These are phyloP conservation scores for Euphrasia arctica DNA, from an alignment of 305 asterid species.

Conservation along the genomic window DNA sequence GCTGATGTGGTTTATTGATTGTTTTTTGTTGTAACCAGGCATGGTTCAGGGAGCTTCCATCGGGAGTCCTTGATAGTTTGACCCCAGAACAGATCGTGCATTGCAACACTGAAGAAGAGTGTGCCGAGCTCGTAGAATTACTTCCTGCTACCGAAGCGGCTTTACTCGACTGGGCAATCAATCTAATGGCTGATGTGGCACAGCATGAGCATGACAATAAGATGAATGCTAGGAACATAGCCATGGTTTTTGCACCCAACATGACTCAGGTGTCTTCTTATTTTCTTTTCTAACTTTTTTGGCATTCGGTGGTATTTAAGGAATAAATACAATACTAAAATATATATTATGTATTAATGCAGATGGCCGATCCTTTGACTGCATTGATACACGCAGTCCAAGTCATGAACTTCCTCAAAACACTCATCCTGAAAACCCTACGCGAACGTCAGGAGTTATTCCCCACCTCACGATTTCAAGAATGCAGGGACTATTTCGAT, in stretches of 20 bases:
- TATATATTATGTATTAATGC: constrained; percentile 22
- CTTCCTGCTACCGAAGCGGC: constrained; percentile 72
- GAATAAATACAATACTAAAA: not conserved
- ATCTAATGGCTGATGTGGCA: constrained; percentile 79
- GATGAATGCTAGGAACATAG: constrained; percentile 83
- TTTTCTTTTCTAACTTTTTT: constrained; percentile 1
- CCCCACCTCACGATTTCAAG: constrained; percentile 17
- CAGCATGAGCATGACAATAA: constrained; percentile 56
- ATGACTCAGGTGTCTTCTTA: constrained; percentile 64
- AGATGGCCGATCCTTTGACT: constrained; percentile 87
- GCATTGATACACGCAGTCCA: constrained; percentile 91
- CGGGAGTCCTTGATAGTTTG: constrained; percentile 70
- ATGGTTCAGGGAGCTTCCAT: constrained; percentile 88
- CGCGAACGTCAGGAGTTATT: constrained; percentile 43
- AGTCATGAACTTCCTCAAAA: constrained; percentile 83
- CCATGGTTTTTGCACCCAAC: constrained; percentile 92
- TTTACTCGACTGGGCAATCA: constrained; percentile 76
- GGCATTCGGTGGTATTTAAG: not conserved
- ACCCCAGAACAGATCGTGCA: constrained; percentile 76
- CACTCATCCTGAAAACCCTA: constrained; percentile 52
- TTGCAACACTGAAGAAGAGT: constrained; percentile 84
- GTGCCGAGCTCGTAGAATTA: constrained; percentile 47
- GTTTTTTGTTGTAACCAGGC: constrained; percentile 42
- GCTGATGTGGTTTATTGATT: not conserved
- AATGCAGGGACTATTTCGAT: constrained; percentile 29